These are phyloP conservation scores for Dittrichia graveolens DNA, from an alignment of 129 eudicot genomes.

Conservation along the genomic window DNA sequence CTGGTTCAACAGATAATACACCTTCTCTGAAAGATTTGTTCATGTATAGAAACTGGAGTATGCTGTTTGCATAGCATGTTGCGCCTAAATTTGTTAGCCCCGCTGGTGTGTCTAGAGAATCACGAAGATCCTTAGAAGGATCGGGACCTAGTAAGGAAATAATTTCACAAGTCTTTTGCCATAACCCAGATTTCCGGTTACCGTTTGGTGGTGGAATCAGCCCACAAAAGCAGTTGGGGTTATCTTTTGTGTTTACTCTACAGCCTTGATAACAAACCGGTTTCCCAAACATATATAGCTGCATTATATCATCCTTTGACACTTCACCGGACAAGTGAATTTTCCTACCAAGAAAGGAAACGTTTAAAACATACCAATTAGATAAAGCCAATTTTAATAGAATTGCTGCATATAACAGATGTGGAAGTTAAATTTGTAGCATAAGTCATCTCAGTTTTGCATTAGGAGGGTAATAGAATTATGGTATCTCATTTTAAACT, in stretches of 20 bases:
- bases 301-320: slow-evolving; percentile 70
- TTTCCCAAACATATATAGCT: slow-evolving; percentile 71
- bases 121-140: slow-evolving; percentile 80
- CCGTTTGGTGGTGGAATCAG: slow-evolving; percentile 85
- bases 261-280: slow-evolving; percentile 85
- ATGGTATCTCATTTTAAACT: not conserved
- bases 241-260: slow-evolving; percentile 88
- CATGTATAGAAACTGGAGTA: slow-evolving; percentile 90
- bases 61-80: slow-evolving; percentile 98
- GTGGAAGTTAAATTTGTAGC: not conserved
- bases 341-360: slow-evolving; percentile 53
- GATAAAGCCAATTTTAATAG: slow-evolving; percentile 4
- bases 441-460: not conserved
- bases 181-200: slow-evolving; percentile 85
- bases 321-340: slow-evolving; percentile 63
- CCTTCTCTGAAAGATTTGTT: slow-evolving; percentile 86
- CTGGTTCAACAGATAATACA: slow-evolving; percentile 74
- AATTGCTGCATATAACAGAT: not conserved
- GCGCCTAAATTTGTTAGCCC: slow-evolving; percentile 96
- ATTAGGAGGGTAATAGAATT: not conserved
- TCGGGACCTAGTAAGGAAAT: slow-evolving; percentile 68
- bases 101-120: slow-evolving; percentile 66
- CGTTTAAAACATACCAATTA: not conserved
- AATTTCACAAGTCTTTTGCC: slow-evolving; percentile 92
- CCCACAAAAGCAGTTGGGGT: slow-evolving; percentile 97